A percentile compares a stretch with the other conserved stretches of the same genome.
These are phyloP conservation scores for Zasmidium angulare DNA, from an alignment of 2,329 filamentous ascomycete genomes.

Conservation along the genomic window DNA sequence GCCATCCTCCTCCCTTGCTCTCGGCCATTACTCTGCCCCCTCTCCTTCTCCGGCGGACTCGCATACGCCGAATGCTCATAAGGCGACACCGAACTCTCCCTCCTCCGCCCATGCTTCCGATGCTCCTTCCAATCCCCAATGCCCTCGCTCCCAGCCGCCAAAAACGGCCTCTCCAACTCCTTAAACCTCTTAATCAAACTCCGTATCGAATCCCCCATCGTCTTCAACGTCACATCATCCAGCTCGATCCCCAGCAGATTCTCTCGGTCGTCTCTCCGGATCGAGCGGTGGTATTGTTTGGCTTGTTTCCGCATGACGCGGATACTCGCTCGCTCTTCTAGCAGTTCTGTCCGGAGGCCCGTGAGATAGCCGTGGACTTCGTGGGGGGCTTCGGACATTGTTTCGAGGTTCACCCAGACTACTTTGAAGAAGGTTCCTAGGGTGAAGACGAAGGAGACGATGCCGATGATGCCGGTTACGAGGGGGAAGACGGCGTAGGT, in stretches of 20 bases:
- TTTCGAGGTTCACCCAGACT: conserved; percentile 42
- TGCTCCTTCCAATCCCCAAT: conserved; percentile 24
- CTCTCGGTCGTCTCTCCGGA: conserved; percentile 21
- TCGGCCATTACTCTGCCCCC: conserved; percentile 10
- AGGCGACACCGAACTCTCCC: conserved; percentile 20
- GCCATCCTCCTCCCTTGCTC: conserved; percentile 24
- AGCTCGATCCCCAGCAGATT: conserved; percentile 26
- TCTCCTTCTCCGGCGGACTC: conserved; percentile 28
- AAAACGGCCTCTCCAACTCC: conserved; percentile 40
- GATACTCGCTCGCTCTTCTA: conserved; percentile 42
- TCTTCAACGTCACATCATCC: conserved; percentile 38
- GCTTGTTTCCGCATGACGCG: conserved; percentile 27
- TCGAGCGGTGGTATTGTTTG: conserved; percentile 15
- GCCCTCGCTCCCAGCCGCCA: conserved; percentile 29
- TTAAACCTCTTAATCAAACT: conserved; percentile 40
- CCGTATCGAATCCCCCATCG: conserved; percentile 37
- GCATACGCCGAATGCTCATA: conserved; percentile 30
- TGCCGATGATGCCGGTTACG: conserved; percentile 39
- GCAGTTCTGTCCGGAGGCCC: conserved; percentile 42
- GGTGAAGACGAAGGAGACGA: conserved; percentile 46
- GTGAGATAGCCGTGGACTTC: conserved; percentile 43
- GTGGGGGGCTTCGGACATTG: conserved; percentile 36
- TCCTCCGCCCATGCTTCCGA: conserved; percentile 19
- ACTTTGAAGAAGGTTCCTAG: conserved; percentile 44
- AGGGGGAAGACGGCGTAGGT: conserved; percentile 38